Base-by-base conservation (phyloP, 1,139 yeast genomes). In the Candida sojae region DNA sequence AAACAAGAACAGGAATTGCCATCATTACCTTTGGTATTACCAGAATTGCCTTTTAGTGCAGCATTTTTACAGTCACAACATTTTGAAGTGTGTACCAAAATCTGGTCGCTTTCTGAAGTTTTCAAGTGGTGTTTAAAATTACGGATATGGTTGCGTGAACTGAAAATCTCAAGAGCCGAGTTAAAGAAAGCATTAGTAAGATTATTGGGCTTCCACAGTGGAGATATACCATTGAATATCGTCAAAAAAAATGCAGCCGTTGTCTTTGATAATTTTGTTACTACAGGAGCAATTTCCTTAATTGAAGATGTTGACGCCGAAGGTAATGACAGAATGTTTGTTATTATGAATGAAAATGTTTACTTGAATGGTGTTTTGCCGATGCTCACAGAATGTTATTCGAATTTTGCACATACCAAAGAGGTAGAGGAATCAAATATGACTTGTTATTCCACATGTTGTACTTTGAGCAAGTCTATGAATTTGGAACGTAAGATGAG, bases 191-290 rank as follows among this genome's bases (percentile, higher is more conserved):
- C 84, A 0, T 67, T 85, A 39, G 72, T 76, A 28, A 73, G 77
- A 39, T 65, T 86, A 42, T 69, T 84, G 48, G 79, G 77, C 2
- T 81, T 71, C 53, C 77, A 77, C 48, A 66, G 77, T 42, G 75
- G 83, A 6, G 79, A 79, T 41, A 64, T 82, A 25, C 80, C 83
- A 12, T 67, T 79, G 57, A 82, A 82, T 42, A 68, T 81, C 31
- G 78, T 88, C 26, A 85, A 84, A 13, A 74, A 76, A 39, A 68
- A 82, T 43, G 82, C 86, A 1, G 79, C 75, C 34, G 77, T 75
- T 40, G 77, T 83, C 2, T 61, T 86, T 26, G 66, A 67, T 7
- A 71, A 84, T 0, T 68, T 87, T 29, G 60, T 74, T 8, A 54
- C 52, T 1, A 73, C 70, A 39, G 77, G 77, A 6, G 86, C 85